phyloP scores from a whole-genome alignment of 2,329 filamentous ascomycete species.

The Beauveria scarabaeidicola region DNA sequence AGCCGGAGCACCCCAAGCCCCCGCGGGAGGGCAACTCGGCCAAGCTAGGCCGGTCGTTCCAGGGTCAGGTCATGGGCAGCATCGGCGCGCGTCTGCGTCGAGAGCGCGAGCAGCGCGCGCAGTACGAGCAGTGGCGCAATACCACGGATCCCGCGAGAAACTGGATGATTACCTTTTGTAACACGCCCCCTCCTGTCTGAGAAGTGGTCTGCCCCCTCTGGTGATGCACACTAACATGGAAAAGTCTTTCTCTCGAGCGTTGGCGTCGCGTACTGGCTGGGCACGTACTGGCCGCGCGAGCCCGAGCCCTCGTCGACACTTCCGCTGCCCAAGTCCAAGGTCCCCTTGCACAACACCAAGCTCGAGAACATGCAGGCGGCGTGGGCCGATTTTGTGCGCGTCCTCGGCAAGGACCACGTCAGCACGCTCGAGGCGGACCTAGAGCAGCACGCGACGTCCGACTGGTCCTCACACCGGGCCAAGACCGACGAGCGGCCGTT shows the following conservation, averaged over 20 bases:
- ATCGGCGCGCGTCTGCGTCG: conserved; percentile 45
- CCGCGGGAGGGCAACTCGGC: conserved; percentile 27
- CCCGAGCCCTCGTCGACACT: conserved; percentile 48
- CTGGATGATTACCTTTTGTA: conserved; percentile 48
- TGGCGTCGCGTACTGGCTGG: conserved; percentile 49
- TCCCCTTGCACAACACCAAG: conserved; percentile 49
- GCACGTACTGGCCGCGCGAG: conserved; percentile 44
- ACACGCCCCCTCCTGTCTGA: neutral
- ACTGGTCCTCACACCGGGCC: conserved; percentile 53
- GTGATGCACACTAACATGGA: neutral
- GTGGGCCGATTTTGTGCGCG: conserved; percentile 58
- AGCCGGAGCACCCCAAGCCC: conserved; percentile 25
- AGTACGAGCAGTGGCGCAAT: conserved; percentile 36
- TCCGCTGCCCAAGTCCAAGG: conserved; percentile 41
- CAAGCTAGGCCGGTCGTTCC: conserved; percentile 37
- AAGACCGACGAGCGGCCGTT: conserved; percentile 45
- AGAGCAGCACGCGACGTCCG: conserved; percentile 48
- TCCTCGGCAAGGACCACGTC: conserved; percentile 57
- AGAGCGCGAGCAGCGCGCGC: conserved; percentile 46
- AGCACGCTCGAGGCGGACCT: conserved; percentile 50
- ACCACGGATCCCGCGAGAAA: conserved; percentile 35
- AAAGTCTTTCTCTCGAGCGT: conserved; percentile 45
- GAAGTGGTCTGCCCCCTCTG: neutral
- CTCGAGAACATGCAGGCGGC: conserved; percentile 59
- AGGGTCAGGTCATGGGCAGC: conserved; percentile 52